Evolutionary conservation across 495 filamentous ascomycete species (phyloP).

Genomic region (Wilcoxina mikolae): DNA sequence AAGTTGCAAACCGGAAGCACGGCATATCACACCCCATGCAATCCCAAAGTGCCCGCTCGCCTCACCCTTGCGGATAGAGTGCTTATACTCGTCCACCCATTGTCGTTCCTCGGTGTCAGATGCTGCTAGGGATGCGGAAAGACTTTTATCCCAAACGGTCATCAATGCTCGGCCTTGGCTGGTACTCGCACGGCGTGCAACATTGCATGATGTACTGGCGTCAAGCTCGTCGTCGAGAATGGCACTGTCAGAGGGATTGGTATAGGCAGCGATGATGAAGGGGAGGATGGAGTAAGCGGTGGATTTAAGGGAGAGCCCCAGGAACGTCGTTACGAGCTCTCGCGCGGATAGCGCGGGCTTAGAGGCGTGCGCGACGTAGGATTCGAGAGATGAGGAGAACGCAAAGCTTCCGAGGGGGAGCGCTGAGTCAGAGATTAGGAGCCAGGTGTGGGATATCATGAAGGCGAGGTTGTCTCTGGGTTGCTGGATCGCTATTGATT

Average conservation of each 20-base stretch:
- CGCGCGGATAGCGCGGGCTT: conserved; percentile 25
- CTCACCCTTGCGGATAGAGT: neutral
- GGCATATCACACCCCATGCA: conserved; percentile 41
- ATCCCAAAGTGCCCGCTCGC: conserved; percentile 27
- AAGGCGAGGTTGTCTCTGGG: too few species aligned
- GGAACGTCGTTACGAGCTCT: conserved; percentile 53
- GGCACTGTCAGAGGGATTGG: conserved; percentile 35
- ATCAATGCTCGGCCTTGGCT: conserved; percentile 77
- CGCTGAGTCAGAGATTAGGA: conserved; percentile 88
- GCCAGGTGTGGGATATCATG: conserved; percentile 18
- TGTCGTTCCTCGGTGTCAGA: neutral
- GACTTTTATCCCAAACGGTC: conserved; percentile 70
- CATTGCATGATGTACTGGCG: conserved; percentile 70
- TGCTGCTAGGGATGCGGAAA: conserved; percentile 9
- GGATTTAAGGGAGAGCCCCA: conserved; percentile 61
- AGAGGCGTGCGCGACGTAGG: conserved; percentile 62
- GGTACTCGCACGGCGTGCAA: conserved; percentile 68
- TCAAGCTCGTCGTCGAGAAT: conserved; percentile 77
- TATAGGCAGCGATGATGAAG: conserved; percentile 65
- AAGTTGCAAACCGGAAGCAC: conserved; percentile 33
- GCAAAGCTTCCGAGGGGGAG: conserved; percentile 93
- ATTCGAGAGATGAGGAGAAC: conserved; percentile 87
- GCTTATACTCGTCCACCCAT: conserved; percentile 2
- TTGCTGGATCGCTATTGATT: too few species aligned
- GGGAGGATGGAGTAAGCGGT: conserved; percentile 69